These are phyloP conservation scores for Basipetospora chlamydospora DNA, from an alignment of 2,329 filamentous ascomycete genomes.

Conservation along the genomic window DNA sequence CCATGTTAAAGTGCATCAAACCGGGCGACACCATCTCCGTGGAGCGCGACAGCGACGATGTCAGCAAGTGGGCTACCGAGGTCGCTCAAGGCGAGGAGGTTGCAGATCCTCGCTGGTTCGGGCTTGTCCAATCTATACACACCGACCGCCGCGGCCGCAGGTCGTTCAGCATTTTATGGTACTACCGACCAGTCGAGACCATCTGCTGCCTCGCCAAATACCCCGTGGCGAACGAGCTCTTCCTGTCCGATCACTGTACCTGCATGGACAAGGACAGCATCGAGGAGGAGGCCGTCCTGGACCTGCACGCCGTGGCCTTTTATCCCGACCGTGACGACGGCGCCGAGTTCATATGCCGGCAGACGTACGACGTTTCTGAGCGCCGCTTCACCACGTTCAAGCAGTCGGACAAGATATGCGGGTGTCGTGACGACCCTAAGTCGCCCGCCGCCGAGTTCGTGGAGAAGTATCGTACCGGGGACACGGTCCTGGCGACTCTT, in stretches of 20 bases:
- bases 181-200: conserved; percentile 59
- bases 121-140: conserved; percentile 47
- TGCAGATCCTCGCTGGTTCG: conserved; percentile 47
- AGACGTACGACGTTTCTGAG: conserved; percentile 48
- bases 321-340: conserved; percentile 31
- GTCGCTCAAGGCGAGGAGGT: conserved; percentile 24
- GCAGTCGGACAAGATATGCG: conserved; percentile 29
- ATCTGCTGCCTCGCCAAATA: conserved; percentile 54
- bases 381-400: conserved; percentile 47
- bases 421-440: conserved; percentile 26
- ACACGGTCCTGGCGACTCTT: conserved; percentile 40
- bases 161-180: conserved; percentile 54
- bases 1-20: conserved; percentile 18
- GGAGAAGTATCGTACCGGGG: conserved; percentile 30
- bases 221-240: conserved; percentile 57
- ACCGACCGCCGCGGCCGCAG: conserved; percentile 17
- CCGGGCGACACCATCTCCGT: conserved; percentile 31
- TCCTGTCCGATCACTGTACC: conserved; percentile 63
- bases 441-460: conserved; percentile 4
- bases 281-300: conserved; percentile 37
- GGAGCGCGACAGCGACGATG: background rate
- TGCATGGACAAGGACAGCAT: conserved; percentile 32
- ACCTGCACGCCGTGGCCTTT: conserved; percentile 43
- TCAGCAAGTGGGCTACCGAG: conserved; percentile 41
- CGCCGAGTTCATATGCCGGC: conserved; percentile 51